These are phyloP conservation scores for Pseudophaeomoniella oleicola DNA, from an alignment of 2,329 filamentous ascomycete genomes.

Conservation along the genomic window DNA sequence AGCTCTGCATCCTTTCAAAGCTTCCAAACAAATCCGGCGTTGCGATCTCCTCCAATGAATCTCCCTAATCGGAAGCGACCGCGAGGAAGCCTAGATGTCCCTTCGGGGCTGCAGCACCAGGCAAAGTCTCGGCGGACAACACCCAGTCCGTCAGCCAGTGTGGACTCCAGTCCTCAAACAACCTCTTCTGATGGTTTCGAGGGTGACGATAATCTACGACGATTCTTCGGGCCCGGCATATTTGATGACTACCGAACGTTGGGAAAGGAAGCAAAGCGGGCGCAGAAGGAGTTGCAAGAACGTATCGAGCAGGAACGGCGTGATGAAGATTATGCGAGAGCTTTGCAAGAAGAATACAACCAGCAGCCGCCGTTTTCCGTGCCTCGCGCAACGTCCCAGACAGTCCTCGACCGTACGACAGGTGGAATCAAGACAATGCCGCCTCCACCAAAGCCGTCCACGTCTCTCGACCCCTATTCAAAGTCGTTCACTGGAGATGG, in stretches of 20 bases:
- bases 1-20: no score
- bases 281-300: conserved; percentile 17
- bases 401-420: neutral
- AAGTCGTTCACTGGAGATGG: neutral
- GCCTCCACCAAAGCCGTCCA: conserved; percentile 1
- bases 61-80: conserved; percentile 9
- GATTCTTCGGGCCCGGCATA: conserved; percentile 5
- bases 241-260: conserved; percentile 4
- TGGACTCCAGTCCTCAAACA: conserved; percentile 4
- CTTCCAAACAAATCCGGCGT: neutral
- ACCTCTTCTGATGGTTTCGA: conserved; percentile 7
- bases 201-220: conserved; percentile 6
- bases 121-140: conserved; percentile 11
- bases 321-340: conserved; percentile 23
- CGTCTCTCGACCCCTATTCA: conserved; percentile 4
- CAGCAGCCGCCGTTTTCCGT: neutral
- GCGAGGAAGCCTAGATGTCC: conserved; percentile 5
- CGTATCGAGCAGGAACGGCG: conserved; percentile 19
- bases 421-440: neutral
- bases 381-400: neutral
- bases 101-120: conserved; percentile 1
- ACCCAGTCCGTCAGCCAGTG: conserved; percentile 6
- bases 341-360: conserved; percentile 15
- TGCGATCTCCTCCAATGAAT: neutral
- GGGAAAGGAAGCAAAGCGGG: conserved; percentile 15